These are phyloP conservation scores for Barnettozyma pratensis DNA, from an alignment of 805 yeast genomes.

Conservation along the genomic window DNA sequence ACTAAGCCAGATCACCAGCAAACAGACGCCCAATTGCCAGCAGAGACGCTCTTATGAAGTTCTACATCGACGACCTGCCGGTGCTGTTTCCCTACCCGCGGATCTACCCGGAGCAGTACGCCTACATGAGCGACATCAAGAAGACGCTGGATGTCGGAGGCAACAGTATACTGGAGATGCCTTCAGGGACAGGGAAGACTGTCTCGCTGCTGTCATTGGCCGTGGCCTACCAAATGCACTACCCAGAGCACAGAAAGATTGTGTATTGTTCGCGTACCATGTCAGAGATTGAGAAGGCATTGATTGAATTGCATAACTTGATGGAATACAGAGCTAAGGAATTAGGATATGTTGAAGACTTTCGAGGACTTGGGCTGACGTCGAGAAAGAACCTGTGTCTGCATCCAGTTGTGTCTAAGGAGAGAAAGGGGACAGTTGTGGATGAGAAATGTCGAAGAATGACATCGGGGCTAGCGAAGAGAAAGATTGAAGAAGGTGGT, in stretches of 20 bases:
- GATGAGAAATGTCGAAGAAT: conserved; percentile 95
- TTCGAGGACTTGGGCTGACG: conserved; percentile 90
- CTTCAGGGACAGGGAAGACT: conserved; percentile 98
- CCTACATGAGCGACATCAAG: conserved; percentile 94
- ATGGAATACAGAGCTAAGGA: conserved; percentile 85
- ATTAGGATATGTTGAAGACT: conserved; percentile 83
- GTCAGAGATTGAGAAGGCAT: conserved; percentile 97
- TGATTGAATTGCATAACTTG: conserved; percentile 80
- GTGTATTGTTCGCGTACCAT: conserved; percentile 98
- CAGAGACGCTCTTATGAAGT: conserved; percentile 28
- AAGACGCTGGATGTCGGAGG: conserved; percentile 94
- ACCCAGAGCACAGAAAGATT: conserved; percentile 90
- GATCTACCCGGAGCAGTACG: conserved; percentile 97
- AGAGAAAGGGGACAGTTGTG: conserved; percentile 85
- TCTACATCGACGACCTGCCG: conserved; percentile 92
- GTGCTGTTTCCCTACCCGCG: conserved; percentile 94
- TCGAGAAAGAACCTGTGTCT: conserved; percentile 92
- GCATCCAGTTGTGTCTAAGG: conserved; percentile 83
- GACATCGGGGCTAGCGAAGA: conserved; percentile 86
- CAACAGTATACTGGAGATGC: conserved; percentile 95
- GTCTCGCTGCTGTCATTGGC: conserved; percentile 86
- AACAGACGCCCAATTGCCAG: too few relatives aligned
- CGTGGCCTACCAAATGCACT: conserved; percentile 90
- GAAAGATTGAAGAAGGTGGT: conserved; percentile 46
- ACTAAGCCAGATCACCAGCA: too few relatives aligned